phyloP scores from a whole-genome alignment of 768 basidiomycete species.

The Hypsizygus marmoreus region DNA sequence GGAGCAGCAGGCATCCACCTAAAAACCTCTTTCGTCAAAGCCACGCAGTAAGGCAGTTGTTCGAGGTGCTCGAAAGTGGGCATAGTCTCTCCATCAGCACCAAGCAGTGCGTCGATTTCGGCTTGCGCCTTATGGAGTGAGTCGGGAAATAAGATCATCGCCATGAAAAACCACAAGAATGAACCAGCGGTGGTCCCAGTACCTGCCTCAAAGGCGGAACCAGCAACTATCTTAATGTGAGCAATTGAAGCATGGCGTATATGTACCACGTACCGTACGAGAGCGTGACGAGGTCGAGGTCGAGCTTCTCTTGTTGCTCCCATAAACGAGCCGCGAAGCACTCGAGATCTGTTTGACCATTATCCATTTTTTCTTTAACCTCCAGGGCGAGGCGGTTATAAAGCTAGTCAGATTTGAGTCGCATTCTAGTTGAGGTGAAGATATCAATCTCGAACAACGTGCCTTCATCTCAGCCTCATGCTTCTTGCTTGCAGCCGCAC shows the following conservation, averaged over 20 bases:
- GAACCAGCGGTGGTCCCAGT: slow-evolving; percentile 6
- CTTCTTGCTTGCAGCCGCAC: slow-evolving; percentile 10
- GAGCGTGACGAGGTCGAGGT: slow-evolving; percentile 4
- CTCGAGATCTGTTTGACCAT: slow-evolving; percentile 12
- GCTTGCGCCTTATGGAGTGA: slow-evolving; percentile 11
- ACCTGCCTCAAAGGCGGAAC: slow-evolving; percentile 7
- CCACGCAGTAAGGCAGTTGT: slow-evolving; percentile 11
- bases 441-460: neutral
- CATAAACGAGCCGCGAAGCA: slow-evolving; percentile 16
- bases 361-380: slow-evolving; percentile 21
- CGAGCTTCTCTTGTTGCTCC: slow-evolving; percentile 11
- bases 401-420: slow-evolving; percentile 8
- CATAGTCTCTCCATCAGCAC: slow-evolving; percentile 2
- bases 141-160: slow-evolving; percentile 17
- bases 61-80: slow-evolving; percentile 10
- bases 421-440: neutral
- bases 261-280: slow-evolving; percentile 1
- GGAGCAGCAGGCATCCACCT: slow-evolving; percentile 17
- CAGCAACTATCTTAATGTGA: slow-evolving; percentile 8
- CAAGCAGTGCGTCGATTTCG: slow-evolving; percentile 10
- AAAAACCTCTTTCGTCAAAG: slow-evolving; percentile 13
- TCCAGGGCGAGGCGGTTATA: slow-evolving; percentile 21
- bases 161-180: slow-evolving; percentile 9
- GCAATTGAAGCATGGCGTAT: neutral
- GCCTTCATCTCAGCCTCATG: slow-evolving; percentile 13